Percentiles rank a stretch among this genome's conserved stretches.
These are phyloP conservation scores for Aurantiochytrium sp. DNA, from an alignment of 108 stramenopile genomes.

Conservation along the genomic window DNA sequence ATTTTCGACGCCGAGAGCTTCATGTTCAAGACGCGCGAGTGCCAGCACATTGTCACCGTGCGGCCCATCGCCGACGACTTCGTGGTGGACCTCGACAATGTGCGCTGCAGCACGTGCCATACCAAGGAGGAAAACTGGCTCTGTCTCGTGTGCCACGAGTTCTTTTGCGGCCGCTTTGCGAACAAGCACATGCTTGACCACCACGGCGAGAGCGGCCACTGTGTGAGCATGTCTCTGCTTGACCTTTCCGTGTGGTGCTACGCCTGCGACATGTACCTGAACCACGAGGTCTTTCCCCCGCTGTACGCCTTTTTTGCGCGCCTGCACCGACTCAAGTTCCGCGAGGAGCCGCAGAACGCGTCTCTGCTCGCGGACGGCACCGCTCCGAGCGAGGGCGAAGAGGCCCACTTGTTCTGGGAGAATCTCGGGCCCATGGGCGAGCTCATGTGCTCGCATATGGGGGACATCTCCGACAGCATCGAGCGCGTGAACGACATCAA, in stretches of 20 bases:
- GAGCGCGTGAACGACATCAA: neutral
- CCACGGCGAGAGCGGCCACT: neutral
- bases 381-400: neutral
- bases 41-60: neutral
- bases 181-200: slow-evolving; percentile 11
- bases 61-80: neutral
- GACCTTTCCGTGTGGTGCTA: slow-evolving; percentile 26
- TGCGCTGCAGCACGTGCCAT: neutral
- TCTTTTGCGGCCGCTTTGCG: neutral
- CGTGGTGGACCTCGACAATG: neutral
- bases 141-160: neutral
- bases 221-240: neutral
- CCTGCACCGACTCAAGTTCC: neutral
- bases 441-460: neutral
- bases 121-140: slow-evolving; percentile 10
- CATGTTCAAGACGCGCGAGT: neutral
- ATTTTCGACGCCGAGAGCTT: neutral
- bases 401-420: neutral
- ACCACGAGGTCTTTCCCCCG: neutral
- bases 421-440: neutral
- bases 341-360: neutral
- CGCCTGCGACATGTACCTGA: neutral
- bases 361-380: neutral
- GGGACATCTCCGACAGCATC: neutral
- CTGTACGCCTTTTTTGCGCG: slow-evolving; percentile 9